Evolutionary conservation across 2,329 filamentous ascomycete species (phyloP).

Genomic region (Herpotrichia juniperi): DNA sequence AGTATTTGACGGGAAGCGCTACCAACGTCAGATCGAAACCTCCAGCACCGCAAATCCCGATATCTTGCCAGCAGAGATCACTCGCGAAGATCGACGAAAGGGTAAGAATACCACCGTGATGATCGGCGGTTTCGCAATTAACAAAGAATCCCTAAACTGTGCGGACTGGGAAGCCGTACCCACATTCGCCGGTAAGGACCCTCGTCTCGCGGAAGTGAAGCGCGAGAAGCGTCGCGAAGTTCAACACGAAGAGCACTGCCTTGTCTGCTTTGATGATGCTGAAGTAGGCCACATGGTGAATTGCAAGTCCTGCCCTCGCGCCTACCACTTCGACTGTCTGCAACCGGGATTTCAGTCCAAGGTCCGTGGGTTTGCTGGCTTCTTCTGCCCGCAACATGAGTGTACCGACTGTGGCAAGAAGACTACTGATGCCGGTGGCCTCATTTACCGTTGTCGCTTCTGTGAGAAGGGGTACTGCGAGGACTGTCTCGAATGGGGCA

Average conservation of each 20-base stretch:
- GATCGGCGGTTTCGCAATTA: conserved; percentile 61
- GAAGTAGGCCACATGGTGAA: conserved; percentile 54
- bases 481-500: conserved; percentile 62
- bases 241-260: conserved; percentile 58
- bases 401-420: conserved; percentile 61
- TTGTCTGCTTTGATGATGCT: conserved; percentile 50
- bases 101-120: conserved; percentile 65
- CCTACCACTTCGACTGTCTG: conserved; percentile 61
- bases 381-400: conserved; percentile 62
- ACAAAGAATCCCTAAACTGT: conserved; percentile 61
- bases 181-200: conserved; percentile 62
- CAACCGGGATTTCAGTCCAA: conserved; percentile 48
- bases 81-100: conserved; percentile 56
- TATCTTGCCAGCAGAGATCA: conserved; percentile 47
- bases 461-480: conserved; percentile 64
- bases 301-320: conserved; percentile 61
- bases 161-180: conserved; percentile 63
- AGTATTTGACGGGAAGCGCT: conserved; percentile 62
- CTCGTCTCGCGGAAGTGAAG: conserved; percentile 56
- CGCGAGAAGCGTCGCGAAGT: conserved; percentile 56
- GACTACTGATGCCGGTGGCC: conserved; percentile 55
- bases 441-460: conserved; percentile 61
- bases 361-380: conserved; percentile 51
- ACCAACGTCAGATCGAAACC: conserved; percentile 48
- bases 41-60: conserved; percentile 27